Base-by-base conservation (phyloP, 202 grass and related monocot genomes). In the Eragrostis tef region DNA sequence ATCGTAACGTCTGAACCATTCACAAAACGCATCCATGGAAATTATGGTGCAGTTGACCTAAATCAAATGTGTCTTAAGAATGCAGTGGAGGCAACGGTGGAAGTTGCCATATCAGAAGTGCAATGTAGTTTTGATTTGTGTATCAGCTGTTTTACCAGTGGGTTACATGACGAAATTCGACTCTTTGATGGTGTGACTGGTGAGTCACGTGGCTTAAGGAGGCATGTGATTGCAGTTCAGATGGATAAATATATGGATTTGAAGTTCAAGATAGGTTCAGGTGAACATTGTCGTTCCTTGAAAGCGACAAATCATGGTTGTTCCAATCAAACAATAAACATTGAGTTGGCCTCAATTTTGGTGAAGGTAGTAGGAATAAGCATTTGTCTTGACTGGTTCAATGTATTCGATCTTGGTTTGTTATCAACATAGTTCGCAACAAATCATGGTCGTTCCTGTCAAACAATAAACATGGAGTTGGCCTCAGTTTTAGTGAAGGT, bases 21-120 rank as follows among this genome's bases (percentile, higher is more conserved):
- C 9, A 61, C 11, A 61, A 2, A 46, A 10, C 54, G 14, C 73
- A 46, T 76, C 73, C 9, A 20, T 62, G 41, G 73, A 27, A 56
- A 61, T 12, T 46, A 2, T 76, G 73, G 73, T 46, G 73, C 56
- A 6, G 22, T 76, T 62, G 6, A 43, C 36, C 4, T 75, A 61
- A 75, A 20, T 17, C 26, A 27, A 6, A 9, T 39, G 60, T 54
- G 13, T 46, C n/a, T 75, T 27, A 10, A 44, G 16, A 2, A 42
- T 75, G 73, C 73, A 7, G 54, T 61, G 17, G 73, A 75, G 73
- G 73, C 73, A 0, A 75, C 54, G 25, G 13, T 75, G 45, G 73
- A 61, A 36, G 53, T 60, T 6, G 36, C 44, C 36, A 17, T 60
- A 75, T 75, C 20, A 7, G 39, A 75, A 75, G 54, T 75, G 54